These are phyloP conservation scores for Fusarium sp. DNA, from an alignment of 2,329 filamentous ascomycete species.

Conservation along the genomic window DNA sequence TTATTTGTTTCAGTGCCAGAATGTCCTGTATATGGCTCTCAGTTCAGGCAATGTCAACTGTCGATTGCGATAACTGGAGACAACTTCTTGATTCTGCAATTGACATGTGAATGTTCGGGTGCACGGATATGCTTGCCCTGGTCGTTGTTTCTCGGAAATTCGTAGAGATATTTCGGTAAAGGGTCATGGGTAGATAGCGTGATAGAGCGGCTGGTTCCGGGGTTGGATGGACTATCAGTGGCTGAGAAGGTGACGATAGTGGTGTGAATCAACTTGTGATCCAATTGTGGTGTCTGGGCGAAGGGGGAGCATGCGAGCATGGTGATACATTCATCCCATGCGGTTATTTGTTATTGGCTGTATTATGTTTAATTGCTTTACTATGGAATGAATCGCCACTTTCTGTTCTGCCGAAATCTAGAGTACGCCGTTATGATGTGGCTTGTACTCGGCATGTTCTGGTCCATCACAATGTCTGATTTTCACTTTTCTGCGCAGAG, in stretches of 20 bases:
- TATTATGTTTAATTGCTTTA: constrained; percentile 1
- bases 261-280: constrained; percentile 41
- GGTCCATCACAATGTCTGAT: constrained; percentile 22
- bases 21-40: not conserved
- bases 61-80: not conserved
- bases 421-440: constrained; percentile 10
- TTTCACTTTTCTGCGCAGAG: not conserved
- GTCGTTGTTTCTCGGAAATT: constrained; percentile 32
- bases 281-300: constrained; percentile 18
- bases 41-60: not conserved
- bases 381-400: constrained; percentile 4
- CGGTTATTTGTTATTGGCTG: not conserved
- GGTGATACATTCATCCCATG: constrained; percentile 1
- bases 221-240: constrained; percentile 7
- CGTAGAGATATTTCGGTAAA: constrained; percentile 17
- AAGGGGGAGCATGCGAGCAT: constrained; percentile 1
- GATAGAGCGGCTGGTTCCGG: constrained; percentile 23
- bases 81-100: not conserved
- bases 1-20: not conserved
- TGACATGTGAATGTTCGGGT: constrained; percentile 35
- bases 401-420: not conserved
- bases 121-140: constrained; percentile 23
- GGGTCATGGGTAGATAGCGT: constrained; percentile 23
- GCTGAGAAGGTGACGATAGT: constrained; percentile 19
- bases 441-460: constrained; percentile 26